Evolutionary conservation across 257 asterid genomes (phyloP), one percentile per base, ranked within the genome.

Genomic region (Asclepias syriaca): DNA sequence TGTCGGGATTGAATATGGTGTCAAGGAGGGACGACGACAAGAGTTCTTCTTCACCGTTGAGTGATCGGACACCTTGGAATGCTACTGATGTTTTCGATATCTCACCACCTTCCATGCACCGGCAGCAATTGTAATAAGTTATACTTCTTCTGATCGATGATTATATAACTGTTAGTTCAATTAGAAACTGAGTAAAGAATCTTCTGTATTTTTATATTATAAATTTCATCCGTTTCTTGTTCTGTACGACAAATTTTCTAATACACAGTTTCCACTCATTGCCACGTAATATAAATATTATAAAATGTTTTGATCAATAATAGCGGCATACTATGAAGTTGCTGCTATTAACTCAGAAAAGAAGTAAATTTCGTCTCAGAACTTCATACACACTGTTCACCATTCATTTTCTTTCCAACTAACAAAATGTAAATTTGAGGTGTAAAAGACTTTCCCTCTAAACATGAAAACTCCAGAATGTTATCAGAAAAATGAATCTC

Each of bases 1-100:
- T 59, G 57, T 69, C 83, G 8, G 73, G 70, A 55, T 34, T 81
- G 58, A 43, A 43, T 43, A 27, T 81, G 76, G 78, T 68, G 45
- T 68, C 82, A 1, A 58, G 43, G 65, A 40, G 46, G 46, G 46
- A 40, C 46, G 46, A 40, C 46, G 78, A 74, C 46, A 70, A 78
- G 46, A 72, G 68, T 59, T 66, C 77, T 3, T 72, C 77, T 3
- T 72, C 77, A 3, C 51, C 43, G 14, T 65, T 71, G 69, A 53
- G 69, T 54, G 71, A 74, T 74, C 72, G 24, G 51, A 71, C 61
- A 24, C 72, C 80, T 2, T 77, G 81, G 84, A 77, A 79, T 66
- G 75, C 77, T 63, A 77, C 77, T 66, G 73, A 68, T 54, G 78
- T 39, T 1, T 67, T 74, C 60, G 66, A 21, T 19, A 6, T 45